Conservation (phyloP, 2,329 filamentous ascomycete genomes). For the Plenodomus tracheiphilus region DNA sequence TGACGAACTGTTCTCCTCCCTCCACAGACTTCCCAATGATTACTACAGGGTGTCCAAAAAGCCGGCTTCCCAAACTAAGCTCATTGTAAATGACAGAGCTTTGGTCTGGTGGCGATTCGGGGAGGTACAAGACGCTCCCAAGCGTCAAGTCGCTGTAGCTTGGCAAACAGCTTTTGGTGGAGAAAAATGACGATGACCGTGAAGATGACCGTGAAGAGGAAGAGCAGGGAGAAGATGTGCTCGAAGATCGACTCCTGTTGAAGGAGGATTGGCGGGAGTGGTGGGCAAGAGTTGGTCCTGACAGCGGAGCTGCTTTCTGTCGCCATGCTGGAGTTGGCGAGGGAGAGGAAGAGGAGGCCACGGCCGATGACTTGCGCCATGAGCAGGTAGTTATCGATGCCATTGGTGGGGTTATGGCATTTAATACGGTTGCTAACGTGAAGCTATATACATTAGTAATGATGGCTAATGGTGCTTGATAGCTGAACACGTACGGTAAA, state of each 20-base stretch:
- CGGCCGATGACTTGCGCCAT: conserved; percentile 1
- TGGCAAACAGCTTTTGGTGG: not conserved
- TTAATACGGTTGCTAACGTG: not conserved
- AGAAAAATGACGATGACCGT: not conserved
- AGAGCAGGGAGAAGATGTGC: not conserved
- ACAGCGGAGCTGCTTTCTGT: not conserved
- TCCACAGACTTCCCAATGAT: not conserved
- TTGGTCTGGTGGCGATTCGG: not conserved
- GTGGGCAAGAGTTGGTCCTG: not conserved
- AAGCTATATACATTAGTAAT: not conserved
- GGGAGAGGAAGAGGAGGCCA: not conserved
- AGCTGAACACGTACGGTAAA: not conserved
- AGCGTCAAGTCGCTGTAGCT: not conserved
- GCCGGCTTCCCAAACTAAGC: not conserved
- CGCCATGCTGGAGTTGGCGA: not conserved
- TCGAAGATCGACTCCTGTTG: not conserved
- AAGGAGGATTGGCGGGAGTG: conserved; percentile 1
- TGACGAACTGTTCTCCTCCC: not conserved
- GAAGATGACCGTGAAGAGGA: conserved; percentile 1
- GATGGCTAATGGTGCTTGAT: not conserved
- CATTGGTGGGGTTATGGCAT: conserved; percentile 1
- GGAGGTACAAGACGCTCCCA: not conserved
- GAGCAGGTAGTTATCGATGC: not conserved
- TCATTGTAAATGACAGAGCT: not conserved
- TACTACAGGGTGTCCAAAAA: not conserved